Evolutionary conservation across 768 basidiomycete genomes (phyloP).

Genomic region (Suillus luteus): DNA sequence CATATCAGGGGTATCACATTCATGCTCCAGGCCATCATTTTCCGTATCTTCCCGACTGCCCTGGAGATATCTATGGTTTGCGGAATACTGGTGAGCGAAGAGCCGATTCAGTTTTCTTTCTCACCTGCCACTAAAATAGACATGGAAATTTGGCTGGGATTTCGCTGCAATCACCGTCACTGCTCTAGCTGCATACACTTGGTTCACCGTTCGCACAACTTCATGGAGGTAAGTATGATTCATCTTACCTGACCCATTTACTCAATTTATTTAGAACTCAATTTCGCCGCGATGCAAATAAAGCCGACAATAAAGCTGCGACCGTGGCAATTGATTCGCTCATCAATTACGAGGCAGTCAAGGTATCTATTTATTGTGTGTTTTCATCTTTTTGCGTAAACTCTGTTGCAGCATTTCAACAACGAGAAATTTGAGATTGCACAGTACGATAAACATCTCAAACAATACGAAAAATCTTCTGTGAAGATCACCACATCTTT

Average conservation of each 20-base stretch:
- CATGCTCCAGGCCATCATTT: constrained; percentile 88
- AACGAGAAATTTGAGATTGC: constrained; percentile 91
- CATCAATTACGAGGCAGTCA: constrained; percentile 99
- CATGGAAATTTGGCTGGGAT: constrained; percentile 97
- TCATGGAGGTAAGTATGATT: constrained; percentile 76
- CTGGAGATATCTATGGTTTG: constrained; percentile 96
- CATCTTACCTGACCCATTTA: background rate
- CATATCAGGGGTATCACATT: constrained; percentile 87
- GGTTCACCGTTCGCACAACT: constrained; percentile 96
- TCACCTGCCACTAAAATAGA: constrained; percentile 46
- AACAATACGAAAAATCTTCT: constrained; percentile 86
- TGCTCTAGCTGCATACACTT: constrained; percentile 89
- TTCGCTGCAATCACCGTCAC: constrained; percentile 88
- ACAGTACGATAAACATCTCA: constrained; percentile 89
- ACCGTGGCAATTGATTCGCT: constrained; percentile 92
- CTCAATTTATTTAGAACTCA: constrained; percentile 59
- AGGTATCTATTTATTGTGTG: constrained; percentile 50
- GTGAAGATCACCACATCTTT: constrained; percentile 95
- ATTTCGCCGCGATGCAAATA: constrained; percentile 93
- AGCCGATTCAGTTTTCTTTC: background rate
- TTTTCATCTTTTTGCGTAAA: constrained; percentile 8
- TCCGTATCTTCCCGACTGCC: constrained; percentile 94
- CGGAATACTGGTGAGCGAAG: constrained; percentile 79
- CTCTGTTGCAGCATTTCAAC: constrained; percentile 80
- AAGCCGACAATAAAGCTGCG: constrained; percentile 96